These are phyloP conservation scores for Amylostereum areolatum DNA, from an alignment of 1,284 basidiomycete species.

Conservation along the genomic window DNA sequence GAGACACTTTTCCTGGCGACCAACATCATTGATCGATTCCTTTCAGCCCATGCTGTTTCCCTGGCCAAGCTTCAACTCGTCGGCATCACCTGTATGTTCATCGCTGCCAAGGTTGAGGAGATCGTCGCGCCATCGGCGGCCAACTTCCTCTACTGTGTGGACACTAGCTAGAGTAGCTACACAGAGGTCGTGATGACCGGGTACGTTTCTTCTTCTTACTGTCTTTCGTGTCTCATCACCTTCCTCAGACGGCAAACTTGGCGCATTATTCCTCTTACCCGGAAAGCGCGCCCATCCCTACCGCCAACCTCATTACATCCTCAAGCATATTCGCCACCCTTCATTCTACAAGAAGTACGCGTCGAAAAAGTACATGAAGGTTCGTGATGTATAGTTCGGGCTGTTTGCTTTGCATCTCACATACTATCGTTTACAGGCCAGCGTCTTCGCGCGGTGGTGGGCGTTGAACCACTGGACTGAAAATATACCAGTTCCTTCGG, in stretches of 20 bases:
- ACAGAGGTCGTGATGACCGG: constrained; percentile 83
- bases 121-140: constrained; percentile 86
- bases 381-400: constrained; percentile 23
- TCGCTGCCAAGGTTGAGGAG: constrained; percentile 95
- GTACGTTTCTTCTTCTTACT: constrained; percentile 36
- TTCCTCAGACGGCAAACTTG: constrained; percentile 70
- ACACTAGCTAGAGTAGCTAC: constrained; percentile 92
- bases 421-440: constrained; percentile 38
- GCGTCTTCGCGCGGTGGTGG: constrained; percentile 58
- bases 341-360: constrained; percentile 84
- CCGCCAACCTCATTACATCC: constrained; percentile 89
- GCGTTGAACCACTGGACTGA: constrained; percentile 57
- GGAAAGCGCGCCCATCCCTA: constrained; percentile 79
- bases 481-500: constrained; percentile 43
- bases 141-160: constrained; percentile 87
- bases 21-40: constrained; percentile 97
- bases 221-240: constrained; percentile 7
- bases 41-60: constrained; percentile 85
- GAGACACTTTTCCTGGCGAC: constrained; percentile 94
- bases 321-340: constrained; percentile 69
- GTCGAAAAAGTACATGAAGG: constrained; percentile 82
- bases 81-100: constrained; percentile 90
- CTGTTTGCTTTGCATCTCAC: neutral
- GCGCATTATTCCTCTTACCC: constrained; percentile 91
- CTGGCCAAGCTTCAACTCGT: constrained; percentile 93